Percentiles rank a stretch among this genome's conserved stretches.
Conservation (phyloP, 768 basidiomycete genomes). For the Infundibulicybe gibba region DNA sequence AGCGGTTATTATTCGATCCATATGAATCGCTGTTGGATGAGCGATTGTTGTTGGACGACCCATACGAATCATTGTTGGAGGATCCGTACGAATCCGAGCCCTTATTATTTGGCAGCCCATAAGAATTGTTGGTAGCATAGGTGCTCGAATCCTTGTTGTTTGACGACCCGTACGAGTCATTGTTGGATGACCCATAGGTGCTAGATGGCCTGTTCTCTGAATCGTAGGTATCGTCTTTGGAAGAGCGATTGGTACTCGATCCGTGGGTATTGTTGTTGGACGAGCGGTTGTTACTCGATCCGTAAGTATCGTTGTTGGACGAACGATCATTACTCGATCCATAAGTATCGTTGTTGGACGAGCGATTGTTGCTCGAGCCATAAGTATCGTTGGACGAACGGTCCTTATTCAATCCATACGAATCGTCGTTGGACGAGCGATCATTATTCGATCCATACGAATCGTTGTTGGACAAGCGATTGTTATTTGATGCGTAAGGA, state of each 20-base stretch:
- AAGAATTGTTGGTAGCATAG: too few relatives aligned
- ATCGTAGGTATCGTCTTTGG: conserved; percentile 17
- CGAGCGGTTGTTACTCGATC: conserved; percentile 11
- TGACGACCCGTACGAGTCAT: too few relatives aligned
- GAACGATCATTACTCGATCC: conserved; percentile 8
- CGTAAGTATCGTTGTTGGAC: conserved; percentile 13
- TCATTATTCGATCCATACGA: conserved; percentile 13
- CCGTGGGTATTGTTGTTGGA: conserved; percentile 11
- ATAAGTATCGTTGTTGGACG: conserved; percentile 9
- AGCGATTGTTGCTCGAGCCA: conserved; percentile 9
- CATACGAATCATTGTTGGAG: conserved; percentile 20
- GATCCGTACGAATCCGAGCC: too few relatives aligned
- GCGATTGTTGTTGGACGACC: conserved; percentile 9
- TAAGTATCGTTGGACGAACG: conserved; percentile 4
- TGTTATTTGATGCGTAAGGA: too few relatives aligned
- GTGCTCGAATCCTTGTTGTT: too few relatives aligned
- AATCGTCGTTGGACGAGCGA: conserved; percentile 9
- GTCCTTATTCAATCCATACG: too few relatives aligned
- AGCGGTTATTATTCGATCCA: conserved; percentile 8
- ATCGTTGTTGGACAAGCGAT: conserved; percentile 14
- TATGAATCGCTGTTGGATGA: conserved; percentile 15
- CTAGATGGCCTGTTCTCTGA: too few relatives aligned
- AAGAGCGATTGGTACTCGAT: conserved; percentile 15
- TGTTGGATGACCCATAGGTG: not conserved
- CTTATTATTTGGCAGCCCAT: too few relatives aligned